A percentile compares a stretch with the other conserved stretches of the same genome.
Conservation (phyloP, 495 filamentous ascomycete genomes). For the Annulohypoxylon nitens region DNA sequence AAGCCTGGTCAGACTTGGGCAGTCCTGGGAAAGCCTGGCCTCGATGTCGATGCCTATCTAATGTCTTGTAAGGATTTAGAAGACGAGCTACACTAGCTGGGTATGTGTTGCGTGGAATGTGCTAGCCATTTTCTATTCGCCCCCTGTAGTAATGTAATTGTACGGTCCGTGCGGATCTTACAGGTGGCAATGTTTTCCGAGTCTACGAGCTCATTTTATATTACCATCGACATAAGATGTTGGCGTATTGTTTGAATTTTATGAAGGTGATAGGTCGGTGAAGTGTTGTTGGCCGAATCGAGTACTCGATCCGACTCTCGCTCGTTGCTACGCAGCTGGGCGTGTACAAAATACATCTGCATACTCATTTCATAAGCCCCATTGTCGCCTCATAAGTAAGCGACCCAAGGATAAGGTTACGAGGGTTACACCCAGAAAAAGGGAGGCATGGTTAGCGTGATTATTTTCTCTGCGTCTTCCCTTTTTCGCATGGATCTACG, state of each 20-base stretch:
- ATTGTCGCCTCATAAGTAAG: slow-evolving; percentile 1
- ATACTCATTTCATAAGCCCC: not conserved
- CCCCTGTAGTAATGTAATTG: slow-evolving; percentile 5
- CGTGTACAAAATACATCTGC: not conserved
- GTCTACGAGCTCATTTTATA: not conserved
- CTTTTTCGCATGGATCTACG: not conserved
- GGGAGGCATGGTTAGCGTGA: not conserved
- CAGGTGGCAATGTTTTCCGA: slow-evolving; percentile 3
- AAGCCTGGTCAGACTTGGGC: not conserved
- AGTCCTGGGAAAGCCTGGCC: not conserved
- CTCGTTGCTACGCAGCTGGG: not conserved
- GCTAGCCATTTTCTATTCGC: not conserved
- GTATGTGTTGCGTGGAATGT: not conserved
- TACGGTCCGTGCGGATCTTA: slow-evolving; percentile 12
- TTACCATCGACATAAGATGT: not conserved
- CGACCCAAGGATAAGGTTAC: not conserved
- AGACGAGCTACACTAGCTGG: not conserved
- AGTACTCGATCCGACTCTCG: slow-evolving; percentile 1
- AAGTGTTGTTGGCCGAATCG: not conserved
- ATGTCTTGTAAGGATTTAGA: slow-evolving; percentile 1
- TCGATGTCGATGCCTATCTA: slow-evolving; percentile 10
- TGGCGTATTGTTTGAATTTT: not conserved
- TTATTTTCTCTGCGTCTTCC: slow-evolving; percentile 4
- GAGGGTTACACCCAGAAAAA: slow-evolving; percentile 1
- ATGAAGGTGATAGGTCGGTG: not conserved